These are phyloP conservation scores for sorghum (Sorghum bicolor) DNA, from an alignment of 176 grass and related monocot species.

Conservation along the genomic window DNA sequence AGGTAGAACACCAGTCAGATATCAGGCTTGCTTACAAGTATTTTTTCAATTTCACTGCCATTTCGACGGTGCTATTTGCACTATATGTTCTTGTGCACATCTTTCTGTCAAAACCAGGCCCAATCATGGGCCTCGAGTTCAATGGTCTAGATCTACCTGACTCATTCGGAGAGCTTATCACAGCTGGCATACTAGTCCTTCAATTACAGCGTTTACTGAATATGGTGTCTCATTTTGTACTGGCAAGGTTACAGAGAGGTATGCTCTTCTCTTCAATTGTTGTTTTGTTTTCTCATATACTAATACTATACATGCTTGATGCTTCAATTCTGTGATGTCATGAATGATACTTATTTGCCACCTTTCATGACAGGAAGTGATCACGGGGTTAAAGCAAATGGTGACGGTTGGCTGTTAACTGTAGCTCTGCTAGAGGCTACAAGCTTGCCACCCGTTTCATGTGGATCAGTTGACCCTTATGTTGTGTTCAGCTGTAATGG, in stretches of 20 bases:
- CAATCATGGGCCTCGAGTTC: conserved; percentile 64
- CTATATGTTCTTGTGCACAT: conserved; percentile 77
- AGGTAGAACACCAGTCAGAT: conserved; percentile 51
- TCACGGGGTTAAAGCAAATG: conserved; percentile 61
- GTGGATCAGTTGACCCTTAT: conserved; percentile 71
- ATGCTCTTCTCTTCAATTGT: not conserved
- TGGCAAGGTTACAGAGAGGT: conserved; percentile 77
- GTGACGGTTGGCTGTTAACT: conserved; percentile 83
- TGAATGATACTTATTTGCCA: not conserved
- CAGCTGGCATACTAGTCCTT: conserved; percentile 62
- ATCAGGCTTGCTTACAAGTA: conserved; percentile 60
- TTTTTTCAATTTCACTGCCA: conserved; percentile 74
- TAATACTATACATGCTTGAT: not conserved
- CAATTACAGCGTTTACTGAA: conserved; percentile 53
- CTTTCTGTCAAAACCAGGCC: conserved; percentile 49
- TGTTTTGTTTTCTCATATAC: not conserved
- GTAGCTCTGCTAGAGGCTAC: conserved; percentile 73
- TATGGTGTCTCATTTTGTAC: conserved; percentile 78
- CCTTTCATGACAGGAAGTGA: conserved; percentile 48
- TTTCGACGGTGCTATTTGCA: conserved; percentile 50
- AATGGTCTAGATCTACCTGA: conserved; percentile 80
- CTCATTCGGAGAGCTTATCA: conserved; percentile 71
- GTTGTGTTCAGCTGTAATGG: conserved; percentile 85
- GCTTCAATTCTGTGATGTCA: not conserved
- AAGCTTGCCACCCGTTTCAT: conserved; percentile 58